A percentile compares a stretch with the other conserved stretches of the same genome.
Conservation (phyloP, 306 rosid genomes). For the Erythrophleum fordii region DNA sequence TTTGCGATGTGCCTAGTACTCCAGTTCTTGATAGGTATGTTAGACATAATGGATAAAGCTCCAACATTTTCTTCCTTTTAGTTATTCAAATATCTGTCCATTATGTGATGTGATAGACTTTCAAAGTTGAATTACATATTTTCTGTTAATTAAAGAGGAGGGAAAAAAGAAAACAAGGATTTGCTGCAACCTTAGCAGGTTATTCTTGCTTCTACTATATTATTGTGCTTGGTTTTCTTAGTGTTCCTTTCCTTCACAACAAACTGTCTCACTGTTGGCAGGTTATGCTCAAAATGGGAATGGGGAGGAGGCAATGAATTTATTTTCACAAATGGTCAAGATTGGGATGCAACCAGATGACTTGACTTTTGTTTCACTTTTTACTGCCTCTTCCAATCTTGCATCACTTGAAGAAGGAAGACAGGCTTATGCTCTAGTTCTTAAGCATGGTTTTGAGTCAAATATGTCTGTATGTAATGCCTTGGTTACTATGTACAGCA, state of each 20-base stretch:
- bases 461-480: not conserved
- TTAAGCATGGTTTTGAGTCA: slow-evolving; percentile 18
- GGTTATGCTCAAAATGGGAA: slow-evolving; percentile 21
- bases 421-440: not conserved
- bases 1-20: not conserved
- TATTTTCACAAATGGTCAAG: slow-evolving; percentile 18
- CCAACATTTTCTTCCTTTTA: not conserved
- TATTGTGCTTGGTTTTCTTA: not conserved
- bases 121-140: not conserved
- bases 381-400: slow-evolving; percentile 21
- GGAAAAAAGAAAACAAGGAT: not conserved
- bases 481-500: slow-evolving; percentile 20
- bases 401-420: slow-evolving; percentile 22
- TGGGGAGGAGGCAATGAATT: slow-evolving; percentile 22
- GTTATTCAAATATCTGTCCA: not conserved
- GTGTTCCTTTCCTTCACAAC: not conserved
- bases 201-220: not conserved
- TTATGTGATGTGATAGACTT: not conserved
- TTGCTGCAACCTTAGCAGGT: not conserved
- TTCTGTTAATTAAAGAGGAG: not conserved
- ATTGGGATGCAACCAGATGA: slow-evolving; percentile 25
- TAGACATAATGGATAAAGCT: not conserved
- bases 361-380: slow-evolving; percentile 17
- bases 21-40: not conserved
- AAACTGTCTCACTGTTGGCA: slow-evolving; percentile 1